Base-by-base conservation (phyloP, 2,329 filamentous ascomycete genomes). In the Microcyclosporella mali region DNA sequence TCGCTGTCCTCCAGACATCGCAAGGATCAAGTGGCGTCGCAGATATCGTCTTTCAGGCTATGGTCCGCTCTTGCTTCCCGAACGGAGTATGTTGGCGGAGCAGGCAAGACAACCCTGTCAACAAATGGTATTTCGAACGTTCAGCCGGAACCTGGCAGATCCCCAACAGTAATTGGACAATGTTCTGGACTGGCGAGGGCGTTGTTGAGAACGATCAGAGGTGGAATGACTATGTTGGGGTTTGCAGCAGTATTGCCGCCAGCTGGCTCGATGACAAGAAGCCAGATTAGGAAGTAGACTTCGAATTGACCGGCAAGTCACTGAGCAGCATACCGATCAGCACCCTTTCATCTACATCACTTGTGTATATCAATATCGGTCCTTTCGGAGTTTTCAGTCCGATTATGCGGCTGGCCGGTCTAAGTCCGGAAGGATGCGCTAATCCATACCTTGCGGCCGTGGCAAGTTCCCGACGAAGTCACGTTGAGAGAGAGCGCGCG, bases 101-200 rank as follows among this genome's bases (percentile, higher is more conserved):
- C 61, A 74, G 92, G 39, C 84, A 84, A 59, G 80, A 89, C 61
- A 97, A 98, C 60, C 90, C 89, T 0, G 92, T 98, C 3, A 98
- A 98, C 62, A 95, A 95, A 63, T 98, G 92, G 92, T 98, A 98
- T 64, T 95, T 97, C 67, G 92, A 98, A 67, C 76, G 92, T 36
- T 87, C 86, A 2, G 71, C 78, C 36, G 92, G 92, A 0, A 89
- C 82, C 2, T 85, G 82, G 75, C 92, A 94, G 67, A 68, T 98
- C 29, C 73, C 77, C 1, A 80, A 78, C n/a, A 85, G 78, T 34
- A 83, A 89, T 55, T 98, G 92, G 92, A 88, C 88, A 3, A 95
- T 97, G 88, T 98, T 98, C 60, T 98, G 92, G 89, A 98, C 92
- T 1, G 73, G 78, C 0, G 77, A 79, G 35, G 71, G 82, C 43